Evolutionary conservation across 75 land plant genomes (phyloP), one percentile per base, ranked within the genome.

Genomic region (Pinus taeda): DNA sequence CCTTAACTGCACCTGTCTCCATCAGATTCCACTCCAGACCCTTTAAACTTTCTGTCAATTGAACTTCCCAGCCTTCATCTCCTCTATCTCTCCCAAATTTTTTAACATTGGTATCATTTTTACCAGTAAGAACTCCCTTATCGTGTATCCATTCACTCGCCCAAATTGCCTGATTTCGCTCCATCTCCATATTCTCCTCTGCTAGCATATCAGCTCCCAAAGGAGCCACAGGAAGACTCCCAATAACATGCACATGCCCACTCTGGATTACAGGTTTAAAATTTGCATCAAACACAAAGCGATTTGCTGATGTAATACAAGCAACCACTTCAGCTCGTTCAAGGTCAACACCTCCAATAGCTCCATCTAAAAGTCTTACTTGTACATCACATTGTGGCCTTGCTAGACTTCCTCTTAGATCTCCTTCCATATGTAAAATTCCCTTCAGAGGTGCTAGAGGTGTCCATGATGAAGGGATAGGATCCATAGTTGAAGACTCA

Each of bases 381-480:
- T 95, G 98, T 22, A 97, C 94, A 83, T 95, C 98, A 79, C 98
- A 95, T 71, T 94, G 92, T 62, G 98, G 99, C 79, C 89, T 95
- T 57, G 84, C 84, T 56, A 88, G 78, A 72, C 84, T 92, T 59
- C 99, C 99, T 78, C 93, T 83, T 6, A 97, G 90, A 80, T 95
- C 98, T 26, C 98, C 98, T 85, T 95, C 98, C 98, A 95, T 93
- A 75, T 95, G 91, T 77, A 97, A 78, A 73, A 91, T 90, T 36
- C 99, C 98, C 62, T 79, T 91, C n/a, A 97, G 77, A 64, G 95
- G 93, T 45, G 88, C 75, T 39, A 85, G 60, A 13, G 90, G 77
- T 83, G 93, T 84, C 61, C 90, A 72, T 81, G 89, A 78, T 59
- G 92, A 88, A 73, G 85, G 91, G 60, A 91, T 64, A 64, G 88